Evolutionary conservation across 2,329 filamentous ascomycete species (phyloP).

Genomic region (Thielaviopsis musarum): DNA sequence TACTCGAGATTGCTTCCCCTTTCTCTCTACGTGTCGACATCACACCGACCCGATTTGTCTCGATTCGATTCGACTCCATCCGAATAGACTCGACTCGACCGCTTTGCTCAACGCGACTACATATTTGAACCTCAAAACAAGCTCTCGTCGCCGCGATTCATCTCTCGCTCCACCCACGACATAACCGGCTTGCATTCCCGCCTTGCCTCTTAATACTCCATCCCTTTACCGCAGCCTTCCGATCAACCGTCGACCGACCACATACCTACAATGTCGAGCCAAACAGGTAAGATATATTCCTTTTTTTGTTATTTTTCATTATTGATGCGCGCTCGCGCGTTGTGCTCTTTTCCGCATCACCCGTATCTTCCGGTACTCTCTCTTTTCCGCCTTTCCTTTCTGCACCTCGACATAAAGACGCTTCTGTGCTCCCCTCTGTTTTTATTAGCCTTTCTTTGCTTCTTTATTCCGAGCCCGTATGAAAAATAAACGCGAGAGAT

Average conservation of each 20-base stretch:
- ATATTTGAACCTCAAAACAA: not conserved
- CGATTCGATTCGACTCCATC: too few species aligned
- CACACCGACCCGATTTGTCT: too few species aligned
- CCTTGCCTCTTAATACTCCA: not conserved
- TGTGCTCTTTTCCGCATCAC: not conserved
- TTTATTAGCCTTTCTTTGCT: not conserved
- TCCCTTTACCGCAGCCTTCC: not conserved
- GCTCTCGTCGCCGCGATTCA: not conserved
- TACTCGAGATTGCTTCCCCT: not conserved
- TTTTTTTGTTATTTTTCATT: not conserved
- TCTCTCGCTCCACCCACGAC: not conserved
- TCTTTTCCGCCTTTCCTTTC: not conserved
- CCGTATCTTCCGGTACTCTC: not conserved
- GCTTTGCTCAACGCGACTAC: not conserved
- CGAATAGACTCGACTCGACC: not conserved
- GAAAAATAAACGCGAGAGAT: not conserved
- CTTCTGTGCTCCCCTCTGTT: not conserved
- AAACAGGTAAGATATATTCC: slow-evolving; percentile 10
- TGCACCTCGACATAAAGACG: not conserved
- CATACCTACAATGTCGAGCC: slow-evolving; percentile 8
- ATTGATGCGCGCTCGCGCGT: not conserved
- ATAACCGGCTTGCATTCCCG: not conserved
- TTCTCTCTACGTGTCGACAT: not conserved
- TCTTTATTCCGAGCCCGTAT: not conserved
- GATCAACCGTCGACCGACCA: not conserved